Conservation (phyloP, 2,329 filamentous ascomycete species). For the Gliomastix tumulicola region DNA sequence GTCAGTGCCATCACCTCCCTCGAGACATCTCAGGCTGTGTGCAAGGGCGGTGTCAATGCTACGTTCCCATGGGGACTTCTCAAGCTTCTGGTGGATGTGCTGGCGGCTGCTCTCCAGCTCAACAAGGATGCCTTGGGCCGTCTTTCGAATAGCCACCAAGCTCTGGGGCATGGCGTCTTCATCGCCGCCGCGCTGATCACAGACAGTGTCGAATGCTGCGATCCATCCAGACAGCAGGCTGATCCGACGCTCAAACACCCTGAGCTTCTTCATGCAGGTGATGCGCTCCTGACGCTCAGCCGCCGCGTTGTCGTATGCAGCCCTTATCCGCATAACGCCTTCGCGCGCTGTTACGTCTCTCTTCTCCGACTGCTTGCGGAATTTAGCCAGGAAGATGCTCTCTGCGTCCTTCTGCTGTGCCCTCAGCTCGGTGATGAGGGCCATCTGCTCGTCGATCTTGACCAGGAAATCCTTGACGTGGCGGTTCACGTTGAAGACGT, state of each 20-base stretch:
- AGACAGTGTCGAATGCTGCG: constrained; percentile 79
- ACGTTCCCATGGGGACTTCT: constrained; percentile 80
- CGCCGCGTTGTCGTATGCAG: constrained; percentile 75
- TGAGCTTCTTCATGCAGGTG: constrained; percentile 72
- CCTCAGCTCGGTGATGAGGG: constrained; percentile 92
- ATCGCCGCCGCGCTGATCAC: constrained; percentile 52
- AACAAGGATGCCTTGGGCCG: constrained; percentile 77
- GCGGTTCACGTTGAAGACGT: constrained; percentile 97
- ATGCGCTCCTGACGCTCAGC: constrained; percentile 73
- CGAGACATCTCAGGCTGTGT: constrained; percentile 74
- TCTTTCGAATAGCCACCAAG: constrained; percentile 72
- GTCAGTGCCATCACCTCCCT: constrained; percentile 45
- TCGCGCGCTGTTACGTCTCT: constrained; percentile 69
- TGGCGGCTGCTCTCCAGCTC: constrained; percentile 88
- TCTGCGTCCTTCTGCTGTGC: constrained; percentile 89
- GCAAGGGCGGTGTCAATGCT: constrained; percentile 81
- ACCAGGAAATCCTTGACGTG: constrained; percentile 99
- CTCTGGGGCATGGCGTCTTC: constrained; percentile 62
- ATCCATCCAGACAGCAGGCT: constrained; percentile 86
- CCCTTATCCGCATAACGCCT: constrained; percentile 70
- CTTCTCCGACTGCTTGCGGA: constrained; percentile 85
- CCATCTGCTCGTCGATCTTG: constrained; percentile 98
- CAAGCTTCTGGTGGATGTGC: constrained; percentile 79
- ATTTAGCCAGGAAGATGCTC: constrained; percentile 74
- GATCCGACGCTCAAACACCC: constrained; percentile 78